These are phyloP conservation scores for Brassica napus DNA, from an alignment of 345 rosid genomes.

Conservation along the genomic window DNA sequence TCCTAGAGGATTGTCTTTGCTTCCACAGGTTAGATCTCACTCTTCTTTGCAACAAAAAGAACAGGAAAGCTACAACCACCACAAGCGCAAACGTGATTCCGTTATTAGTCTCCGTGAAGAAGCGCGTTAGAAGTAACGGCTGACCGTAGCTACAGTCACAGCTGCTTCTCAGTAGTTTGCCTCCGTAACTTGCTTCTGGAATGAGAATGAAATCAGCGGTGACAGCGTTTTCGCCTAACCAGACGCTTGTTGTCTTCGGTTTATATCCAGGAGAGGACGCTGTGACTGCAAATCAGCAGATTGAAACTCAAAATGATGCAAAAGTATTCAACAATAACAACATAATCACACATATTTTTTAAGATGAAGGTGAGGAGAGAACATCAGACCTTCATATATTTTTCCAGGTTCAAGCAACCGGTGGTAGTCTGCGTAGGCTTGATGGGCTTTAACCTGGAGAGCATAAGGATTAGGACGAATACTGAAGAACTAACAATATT, in stretches of 20 bases:
- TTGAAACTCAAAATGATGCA: slow-evolving; percentile 1
- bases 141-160: slow-evolving; percentile 49
- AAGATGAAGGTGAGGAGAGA: neutral
- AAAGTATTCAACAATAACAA: neutral
- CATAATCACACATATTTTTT: neutral
- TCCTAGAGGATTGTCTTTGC: slow-evolving; percentile 49
- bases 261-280: slow-evolving; percentile 74
- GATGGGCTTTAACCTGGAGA: slow-evolving; percentile 68
- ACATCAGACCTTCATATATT: slow-evolving; percentile 72
- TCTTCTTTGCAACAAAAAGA: slow-evolving; percentile 56
- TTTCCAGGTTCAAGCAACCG: slow-evolving; percentile 69
- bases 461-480: neutral
- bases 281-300: slow-evolving; percentile 50
- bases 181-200: slow-evolving; percentile 49
- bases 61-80: slow-evolving; percentile 52
- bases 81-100: slow-evolving; percentile 52
- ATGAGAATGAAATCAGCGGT: slow-evolving; percentile 77
- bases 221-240: slow-evolving; percentile 63
- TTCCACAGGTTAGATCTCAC: slow-evolving; percentile 50
- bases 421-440: slow-evolving; percentile 70
- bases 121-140: slow-evolving; percentile 32
- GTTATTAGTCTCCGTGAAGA: slow-evolving; percentile 47
- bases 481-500: neutral
- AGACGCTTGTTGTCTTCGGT: slow-evolving; percentile 60
- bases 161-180: slow-evolving; percentile 37